Evolutionary conservation across 805 yeast species (phyloP).

Genomic region (Wickerhamiella azymoides): DNA sequence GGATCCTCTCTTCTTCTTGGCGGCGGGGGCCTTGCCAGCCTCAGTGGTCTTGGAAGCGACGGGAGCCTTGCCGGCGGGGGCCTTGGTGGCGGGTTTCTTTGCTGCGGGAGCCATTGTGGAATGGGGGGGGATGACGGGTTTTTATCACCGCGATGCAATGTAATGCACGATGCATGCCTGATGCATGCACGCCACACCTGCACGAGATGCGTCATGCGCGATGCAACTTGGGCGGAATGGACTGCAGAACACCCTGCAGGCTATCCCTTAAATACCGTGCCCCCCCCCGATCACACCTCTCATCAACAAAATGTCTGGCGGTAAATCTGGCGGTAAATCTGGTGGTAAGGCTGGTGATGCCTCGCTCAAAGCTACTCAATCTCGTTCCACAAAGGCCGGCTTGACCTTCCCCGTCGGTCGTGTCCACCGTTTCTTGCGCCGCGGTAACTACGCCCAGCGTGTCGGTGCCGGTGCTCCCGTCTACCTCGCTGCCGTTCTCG

Average conservation of each 20-base stretch:
- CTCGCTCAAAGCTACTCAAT: constrained; percentile 88
- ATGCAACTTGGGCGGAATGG: neutral
- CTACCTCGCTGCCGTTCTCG: constrained; percentile 91
- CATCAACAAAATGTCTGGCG: constrained; percentile 39
- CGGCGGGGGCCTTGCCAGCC: constrained; percentile 75
- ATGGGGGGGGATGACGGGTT: neutral
- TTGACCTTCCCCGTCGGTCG: constrained; percentile 99
- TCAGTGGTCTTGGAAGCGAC: constrained; percentile 65
- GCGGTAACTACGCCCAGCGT: constrained; percentile 96
- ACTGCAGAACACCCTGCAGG: neutral
- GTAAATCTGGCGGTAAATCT: constrained; percentile 43
- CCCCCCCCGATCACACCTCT: constrained; percentile 9
- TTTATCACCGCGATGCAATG: constrained; percentile 2
- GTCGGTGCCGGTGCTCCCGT: constrained; percentile 99
- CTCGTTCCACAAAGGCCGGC: constrained; percentile 98
- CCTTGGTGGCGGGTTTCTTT: constrained; percentile 44
- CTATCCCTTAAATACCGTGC: neutral
- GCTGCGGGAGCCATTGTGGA: constrained; percentile 4
- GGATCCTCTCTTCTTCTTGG: constrained; percentile 83
- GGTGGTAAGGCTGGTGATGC: constrained; percentile 86
- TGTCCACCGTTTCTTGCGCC: constrained; percentile 74
- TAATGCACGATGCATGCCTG: neutral
- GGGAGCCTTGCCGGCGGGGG: constrained; percentile 89
- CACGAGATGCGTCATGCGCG: neutral
- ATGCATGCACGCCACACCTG: constrained; percentile 3